Base-by-base conservation (phyloP, 495 filamentous ascomycete genomes). In the Copromyces sp. region DNA sequence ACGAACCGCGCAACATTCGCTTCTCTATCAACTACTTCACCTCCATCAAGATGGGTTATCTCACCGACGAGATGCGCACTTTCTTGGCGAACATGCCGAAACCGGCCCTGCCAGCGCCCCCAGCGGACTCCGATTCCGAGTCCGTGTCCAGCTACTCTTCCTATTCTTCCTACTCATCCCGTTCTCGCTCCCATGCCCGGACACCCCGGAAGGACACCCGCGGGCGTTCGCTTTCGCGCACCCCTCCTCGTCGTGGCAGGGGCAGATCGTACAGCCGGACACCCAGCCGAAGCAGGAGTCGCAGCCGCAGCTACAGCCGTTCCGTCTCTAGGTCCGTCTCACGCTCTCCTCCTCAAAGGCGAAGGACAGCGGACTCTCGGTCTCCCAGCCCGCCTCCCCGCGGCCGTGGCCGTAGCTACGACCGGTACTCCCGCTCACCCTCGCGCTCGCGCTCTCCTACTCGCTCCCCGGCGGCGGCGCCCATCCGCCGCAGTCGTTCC, bases 1-100 rank as follows among this genome's bases (percentile, higher is more conserved):
- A 98, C 77, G 93, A 95, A 77, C 89, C 93, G 9, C 89, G 91
- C 72, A 93, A 97, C 81, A 95, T 93, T 16, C 90, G 95, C 59
- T 99, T 99, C 85, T 93, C 95, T 24, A 96, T 98, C 89, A 99
- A 99, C 81, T 99, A 97, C 83, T 98, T 98, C 81, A 99, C 95
- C 9, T 93, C 92, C 75, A 95, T 99, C 79, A 93, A 94, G 73
- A 94, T 99, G 90, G 95, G 95, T 81, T 89, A 86, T 39, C 83
- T 99, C 75, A 99, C 95, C 14, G 96, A 98, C 75, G 92, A 94
- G 75, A 97, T 98, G 95, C 89, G 95, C 76, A 93, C 94, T 75
- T 89, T 89, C 78, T 84, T 98, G 71, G 92, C 94, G 79, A 97
- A 94, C 77, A 88, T 92, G 77, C 92, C 95, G 32, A 92, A 93